A percentile compares a stretch with the other conserved stretches of the same genome.
Evolutionary conservation across 768 basidiomycete species (phyloP).

Genomic region (Hygrocybe punicea): DNA sequence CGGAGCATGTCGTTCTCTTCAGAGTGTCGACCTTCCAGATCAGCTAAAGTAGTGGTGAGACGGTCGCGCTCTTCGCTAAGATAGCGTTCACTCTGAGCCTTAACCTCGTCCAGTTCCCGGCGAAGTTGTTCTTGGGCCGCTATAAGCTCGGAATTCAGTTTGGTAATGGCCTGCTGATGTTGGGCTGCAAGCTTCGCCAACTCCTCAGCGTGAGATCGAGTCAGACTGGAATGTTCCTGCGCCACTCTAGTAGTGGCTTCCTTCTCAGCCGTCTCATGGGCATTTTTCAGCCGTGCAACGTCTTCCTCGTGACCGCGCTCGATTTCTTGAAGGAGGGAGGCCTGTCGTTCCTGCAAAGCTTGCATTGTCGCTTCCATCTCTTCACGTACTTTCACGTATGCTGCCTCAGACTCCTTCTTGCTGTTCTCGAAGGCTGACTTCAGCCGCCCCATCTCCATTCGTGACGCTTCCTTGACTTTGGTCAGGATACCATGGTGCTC

Average conservation of each 20-base stretch:
- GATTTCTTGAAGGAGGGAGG: constrained; percentile 50
- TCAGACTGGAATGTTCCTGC: constrained; percentile 21
- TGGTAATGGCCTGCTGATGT: constrained; percentile 46
- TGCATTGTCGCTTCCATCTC: constrained; percentile 50
- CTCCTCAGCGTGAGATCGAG: constrained; percentile 42
- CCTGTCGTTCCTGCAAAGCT: constrained; percentile 54
- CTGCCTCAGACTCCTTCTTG: constrained; percentile 42
- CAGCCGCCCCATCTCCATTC: constrained; percentile 49
- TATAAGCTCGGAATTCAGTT: constrained; percentile 40
- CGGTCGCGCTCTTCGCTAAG: constrained; percentile 46
- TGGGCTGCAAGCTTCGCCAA: constrained; percentile 41
- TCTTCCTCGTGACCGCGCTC: constrained; percentile 57
- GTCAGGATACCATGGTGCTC: constrained; percentile 55
- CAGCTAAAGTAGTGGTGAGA: constrained; percentile 45
- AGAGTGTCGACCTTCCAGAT: constrained; percentile 47
- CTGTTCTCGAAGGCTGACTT: constrained; percentile 41
- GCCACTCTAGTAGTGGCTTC: constrained; percentile 32
- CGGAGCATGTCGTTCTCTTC: constrained; percentile 47
- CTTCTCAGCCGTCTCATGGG: constrained; percentile 45
- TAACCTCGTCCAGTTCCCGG: constrained; percentile 36
- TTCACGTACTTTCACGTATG: constrained; percentile 16
- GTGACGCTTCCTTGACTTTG: constrained; percentile 53
- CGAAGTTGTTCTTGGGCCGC: constrained; percentile 38
- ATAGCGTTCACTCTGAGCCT: constrained; percentile 34
- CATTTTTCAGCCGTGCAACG: constrained; percentile 43